Conservation (phyloP, 805 yeast species). For the Zygotorulaspora florentina region DNA sequence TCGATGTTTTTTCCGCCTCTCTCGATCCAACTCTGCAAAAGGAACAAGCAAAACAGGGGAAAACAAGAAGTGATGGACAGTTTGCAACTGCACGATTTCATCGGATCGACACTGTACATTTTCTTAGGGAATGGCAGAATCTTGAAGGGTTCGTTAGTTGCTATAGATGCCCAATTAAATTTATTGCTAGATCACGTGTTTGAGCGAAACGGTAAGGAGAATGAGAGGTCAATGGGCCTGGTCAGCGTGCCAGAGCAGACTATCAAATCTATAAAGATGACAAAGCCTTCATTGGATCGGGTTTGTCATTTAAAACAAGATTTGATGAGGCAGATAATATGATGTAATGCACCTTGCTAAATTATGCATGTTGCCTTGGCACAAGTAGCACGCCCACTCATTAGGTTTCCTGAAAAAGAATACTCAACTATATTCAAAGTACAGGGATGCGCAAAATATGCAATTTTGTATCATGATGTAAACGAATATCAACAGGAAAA, state of each 20-base stretch:
- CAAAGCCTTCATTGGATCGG: slow-evolving; percentile 26
- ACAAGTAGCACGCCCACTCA: not conserved
- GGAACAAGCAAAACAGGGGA: not conserved
- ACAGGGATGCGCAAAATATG: not conserved
- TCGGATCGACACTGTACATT: slow-evolving; percentile 36
- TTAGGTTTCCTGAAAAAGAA: not conserved
- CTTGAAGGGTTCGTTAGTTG: slow-evolving; percentile 39
- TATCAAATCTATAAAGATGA: slow-evolving; percentile 28
- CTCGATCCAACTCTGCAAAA: not conserved
- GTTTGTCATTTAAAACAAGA: slow-evolving; percentile 13
- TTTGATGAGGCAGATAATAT: slow-evolving; percentile 10
- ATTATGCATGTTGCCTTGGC: not conserved
- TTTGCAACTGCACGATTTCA: slow-evolving; percentile 21
- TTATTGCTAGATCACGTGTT: slow-evolving; percentile 39
- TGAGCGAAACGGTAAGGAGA: slow-evolving; percentile 25
- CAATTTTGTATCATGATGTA: not conserved
- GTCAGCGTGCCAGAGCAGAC: slow-evolving; percentile 50
- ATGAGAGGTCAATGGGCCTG: slow-evolving; percentile 43
- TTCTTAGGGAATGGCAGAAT: slow-evolving; percentile 36
- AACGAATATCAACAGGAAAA: not conserved
- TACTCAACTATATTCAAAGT: not conserved
- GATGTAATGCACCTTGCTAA: not conserved
- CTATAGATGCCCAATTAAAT: slow-evolving; percentile 44
- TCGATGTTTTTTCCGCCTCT: not conserved
- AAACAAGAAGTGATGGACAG: slow-evolving; percentile 13